These are phyloP conservation scores for Globisporangium echinulatum DNA, from an alignment of 352 stramenopile species.

Conservation along the genomic window DNA sequence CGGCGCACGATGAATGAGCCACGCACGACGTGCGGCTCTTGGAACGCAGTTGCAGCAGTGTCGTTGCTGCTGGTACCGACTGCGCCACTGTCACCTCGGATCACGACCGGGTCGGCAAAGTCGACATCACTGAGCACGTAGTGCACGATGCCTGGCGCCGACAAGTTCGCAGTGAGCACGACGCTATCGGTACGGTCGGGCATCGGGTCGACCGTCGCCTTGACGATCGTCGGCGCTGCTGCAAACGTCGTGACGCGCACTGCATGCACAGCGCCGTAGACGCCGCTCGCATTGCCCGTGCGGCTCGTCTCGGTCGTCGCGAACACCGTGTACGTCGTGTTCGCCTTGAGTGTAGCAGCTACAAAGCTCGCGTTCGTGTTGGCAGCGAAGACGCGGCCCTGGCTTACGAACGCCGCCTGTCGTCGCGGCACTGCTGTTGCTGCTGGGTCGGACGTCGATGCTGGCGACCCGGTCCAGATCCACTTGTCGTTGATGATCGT, in stretches of 20 bases:
- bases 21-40: slow-evolving; percentile 34
- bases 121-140: slow-evolving; percentile 74
- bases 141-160: slow-evolving; percentile 54
- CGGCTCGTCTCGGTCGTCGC: slow-evolving; percentile 41
- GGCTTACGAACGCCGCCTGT: slow-evolving; percentile 5
- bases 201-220: slow-evolving; percentile 37
- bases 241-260: slow-evolving; percentile 47
- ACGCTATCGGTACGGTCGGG: slow-evolving; percentile 45
- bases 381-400: slow-evolving; percentile 2
- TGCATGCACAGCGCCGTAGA: slow-evolving; percentile 28
- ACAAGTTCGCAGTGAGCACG: slow-evolving; percentile 54
- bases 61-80: neutral
- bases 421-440: neutral
- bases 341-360: slow-evolving; percentile 25
- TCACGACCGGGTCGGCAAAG: slow-evolving; percentile 62
- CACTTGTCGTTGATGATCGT: slow-evolving; percentile 11
- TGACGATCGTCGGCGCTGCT: slow-evolving; percentile 50
- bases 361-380: slow-evolving; percentile 11
- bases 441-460: neutral
- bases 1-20: slow-evolving; percentile 32
- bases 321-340: slow-evolving; percentile 51
- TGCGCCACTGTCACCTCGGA: slow-evolving; percentile 13
- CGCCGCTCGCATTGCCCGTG: slow-evolving; percentile 30
- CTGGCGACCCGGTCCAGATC: neutral
- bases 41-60: neutral